Percentiles rank a stretch among this genome's conserved stretches.
phyloP scores from a whole-genome alignment of 768 basidiomycete genomes.

The Russula earlei region DNA sequence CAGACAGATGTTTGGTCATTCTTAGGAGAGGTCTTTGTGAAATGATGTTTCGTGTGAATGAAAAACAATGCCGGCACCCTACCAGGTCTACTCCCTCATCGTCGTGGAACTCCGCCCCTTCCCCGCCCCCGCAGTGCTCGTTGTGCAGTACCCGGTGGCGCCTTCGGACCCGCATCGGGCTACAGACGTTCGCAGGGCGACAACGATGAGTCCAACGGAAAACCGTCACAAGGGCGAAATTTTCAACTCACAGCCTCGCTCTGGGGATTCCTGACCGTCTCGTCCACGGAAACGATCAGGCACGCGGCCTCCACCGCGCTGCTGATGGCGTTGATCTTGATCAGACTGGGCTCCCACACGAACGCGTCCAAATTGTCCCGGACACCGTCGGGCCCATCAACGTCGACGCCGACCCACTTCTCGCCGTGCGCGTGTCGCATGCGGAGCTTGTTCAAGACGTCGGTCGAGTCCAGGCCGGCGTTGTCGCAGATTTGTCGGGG shows the following conservation, averaged over 20 bases:
- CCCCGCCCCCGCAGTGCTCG: slow-evolving; percentile 81
- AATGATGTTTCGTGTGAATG: not conserved
- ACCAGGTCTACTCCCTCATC: slow-evolving; percentile 33
- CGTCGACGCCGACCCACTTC: slow-evolving; percentile 89
- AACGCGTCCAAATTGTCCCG: slow-evolving; percentile 96
- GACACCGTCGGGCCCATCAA: slow-evolving; percentile 81
- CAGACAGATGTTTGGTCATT: no score
- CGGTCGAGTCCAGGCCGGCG: slow-evolving; percentile 94
- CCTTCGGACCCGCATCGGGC: slow-evolving; percentile 78
- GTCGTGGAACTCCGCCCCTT: slow-evolving; percentile 60
- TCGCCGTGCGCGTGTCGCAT: slow-evolving; percentile 91
- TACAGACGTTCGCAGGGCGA: slow-evolving; percentile 27
- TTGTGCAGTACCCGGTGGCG: slow-evolving; percentile 86
- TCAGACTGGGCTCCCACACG: slow-evolving; percentile 95
- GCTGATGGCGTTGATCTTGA: slow-evolving; percentile 91
- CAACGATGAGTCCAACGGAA: slow-evolving; percentile 8
- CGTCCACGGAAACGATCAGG: slow-evolving; percentile 91
- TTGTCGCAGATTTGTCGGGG: slow-evolving; percentile 99
- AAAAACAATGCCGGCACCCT: not conserved
- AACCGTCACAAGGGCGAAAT: not conserved
- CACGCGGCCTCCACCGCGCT: slow-evolving; percentile 96
- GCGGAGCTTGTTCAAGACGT: slow-evolving; percentile 92
- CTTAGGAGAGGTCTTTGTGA: no score
- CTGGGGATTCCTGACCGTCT: slow-evolving; percentile 93
- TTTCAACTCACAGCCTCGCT: slow-evolving; percentile 73